A percentile compares a stretch with the other conserved stretches of the same genome.
Evolutionary conservation across 2,329 filamentous ascomycete species (phyloP).

Genomic region (Zymoseptoria passerinii): DNA sequence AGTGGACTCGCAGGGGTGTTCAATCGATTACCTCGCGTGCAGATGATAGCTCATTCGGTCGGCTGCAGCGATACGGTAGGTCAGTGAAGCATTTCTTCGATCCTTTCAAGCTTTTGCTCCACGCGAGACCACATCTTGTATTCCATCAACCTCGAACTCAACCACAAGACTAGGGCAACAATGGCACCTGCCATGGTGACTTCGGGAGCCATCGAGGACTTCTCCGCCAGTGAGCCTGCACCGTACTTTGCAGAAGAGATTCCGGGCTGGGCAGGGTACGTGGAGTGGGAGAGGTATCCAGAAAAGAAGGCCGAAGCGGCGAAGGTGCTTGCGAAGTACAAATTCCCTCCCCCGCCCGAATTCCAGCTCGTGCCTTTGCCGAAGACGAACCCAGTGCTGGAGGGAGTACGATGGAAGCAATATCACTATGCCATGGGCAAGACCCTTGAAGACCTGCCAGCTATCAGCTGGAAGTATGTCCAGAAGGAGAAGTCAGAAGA

Average conservation of each 20-base stretch:
- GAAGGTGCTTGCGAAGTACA: conserved; percentile 45
- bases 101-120: background rate
- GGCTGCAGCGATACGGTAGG: background rate
- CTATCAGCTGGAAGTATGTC: conserved; percentile 43
- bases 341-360: conserved; percentile 42
- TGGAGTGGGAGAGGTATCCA: conserved; percentile 63
- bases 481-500: conserved; percentile 38
- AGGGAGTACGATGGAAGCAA: conserved; percentile 40
- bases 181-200: background rate
- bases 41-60: background rate
- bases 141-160: conserved; percentile 31
- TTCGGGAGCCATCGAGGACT: conserved; percentile 13
- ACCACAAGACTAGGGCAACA: background rate
- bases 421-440: conserved; percentile 39
- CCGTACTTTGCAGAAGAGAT: conserved; percentile 36
- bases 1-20: background rate
- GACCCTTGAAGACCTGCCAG: conserved; percentile 39
- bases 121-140: conserved; percentile 34
- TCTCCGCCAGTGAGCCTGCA: conserved; percentile 6
- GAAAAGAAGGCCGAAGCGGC: conserved; percentile 56
- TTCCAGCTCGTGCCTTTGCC: conserved; percentile 38
- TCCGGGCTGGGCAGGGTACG: conserved; percentile 45
- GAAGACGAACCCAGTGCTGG: conserved; percentile 36
- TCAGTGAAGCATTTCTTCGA: background rate
- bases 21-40: background rate